Conservation (phyloP, 1,284 basidiomycete genomes). For the Fomes fomentarius region DNA sequence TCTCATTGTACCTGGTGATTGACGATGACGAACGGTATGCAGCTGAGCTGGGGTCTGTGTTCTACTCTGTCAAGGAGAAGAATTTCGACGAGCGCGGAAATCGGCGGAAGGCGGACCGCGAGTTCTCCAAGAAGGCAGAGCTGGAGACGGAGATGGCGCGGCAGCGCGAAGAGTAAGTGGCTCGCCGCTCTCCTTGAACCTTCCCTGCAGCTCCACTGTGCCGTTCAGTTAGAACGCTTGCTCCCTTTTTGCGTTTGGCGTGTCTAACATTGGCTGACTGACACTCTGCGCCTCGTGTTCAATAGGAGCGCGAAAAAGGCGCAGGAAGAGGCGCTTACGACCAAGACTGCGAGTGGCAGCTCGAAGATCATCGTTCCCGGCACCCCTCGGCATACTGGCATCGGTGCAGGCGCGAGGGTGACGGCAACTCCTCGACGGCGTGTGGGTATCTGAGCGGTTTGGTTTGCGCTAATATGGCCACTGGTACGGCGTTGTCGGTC, state of each 20-base stretch:
- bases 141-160: slow-evolving; percentile 89
- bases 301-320: slow-evolving; percentile 64
- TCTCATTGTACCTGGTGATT: not conserved
- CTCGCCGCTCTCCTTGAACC: not conserved
- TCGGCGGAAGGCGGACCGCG: slow-evolving; percentile 76
- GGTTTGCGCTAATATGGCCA: no score
- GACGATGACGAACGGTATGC: slow-evolving; percentile 12
- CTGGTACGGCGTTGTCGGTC: no score
- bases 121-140: slow-evolving; percentile 89
- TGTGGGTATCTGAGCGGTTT: slow-evolving; percentile 37
- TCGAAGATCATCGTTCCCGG: slow-evolving; percentile 79
- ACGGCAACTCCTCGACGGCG: slow-evolving; percentile 66
- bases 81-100: slow-evolving; percentile 87
- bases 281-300: slow-evolving; percentile 8
- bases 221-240: no score
- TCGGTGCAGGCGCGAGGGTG: slow-evolving; percentile 65
- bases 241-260: not conserved
- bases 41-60: slow-evolving; percentile 93
- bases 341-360: slow-evolving; percentile 58
- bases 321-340: slow-evolving; percentile 65
- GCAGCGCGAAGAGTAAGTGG: slow-evolving; percentile 82
- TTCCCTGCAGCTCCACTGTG: not conserved
- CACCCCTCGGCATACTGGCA: slow-evolving; percentile 76
- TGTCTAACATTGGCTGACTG: not conserved
- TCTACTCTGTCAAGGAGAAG: slow-evolving; percentile 95